A percentile compares a stretch with the other conserved stretches of the same genome.
These are phyloP conservation scores for Sequoiadendron giganteum DNA, from an alignment of 75 land plant genomes.

Conservation along the genomic window DNA sequence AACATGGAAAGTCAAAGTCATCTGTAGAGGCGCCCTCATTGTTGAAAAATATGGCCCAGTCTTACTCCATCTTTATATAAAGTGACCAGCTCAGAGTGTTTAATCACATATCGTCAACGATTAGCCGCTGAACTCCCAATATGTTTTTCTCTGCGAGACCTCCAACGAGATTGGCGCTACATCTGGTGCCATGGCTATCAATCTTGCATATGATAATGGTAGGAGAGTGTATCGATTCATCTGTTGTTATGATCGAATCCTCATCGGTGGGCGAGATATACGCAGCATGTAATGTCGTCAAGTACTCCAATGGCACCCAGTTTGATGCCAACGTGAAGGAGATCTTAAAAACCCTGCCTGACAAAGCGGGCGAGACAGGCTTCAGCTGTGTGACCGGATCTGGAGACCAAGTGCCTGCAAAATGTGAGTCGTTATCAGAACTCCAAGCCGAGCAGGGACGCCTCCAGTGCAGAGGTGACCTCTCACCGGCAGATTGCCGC, in stretches of 20 bases:
- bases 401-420: conserved; percentile 5
- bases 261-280: background rate
- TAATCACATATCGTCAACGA: too few species aligned
- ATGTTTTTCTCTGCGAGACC: background rate
- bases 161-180: background rate
- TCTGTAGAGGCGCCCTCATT: too few species aligned
- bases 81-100: too few species aligned
- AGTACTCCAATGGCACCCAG: background rate
- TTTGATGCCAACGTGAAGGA: background rate
- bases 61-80: too few species aligned
- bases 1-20: too few species aligned
- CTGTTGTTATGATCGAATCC: background rate
- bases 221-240: background rate
- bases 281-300: background rate
- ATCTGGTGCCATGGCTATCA: background rate
- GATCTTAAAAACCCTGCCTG: background rate
- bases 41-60: too few species aligned
- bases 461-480: conserved; percentile 69
- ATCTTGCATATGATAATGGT: background rate
- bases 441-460: conserved; percentile 24
- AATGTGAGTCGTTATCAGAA: too few species aligned
- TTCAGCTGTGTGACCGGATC: conserved; percentile 25
- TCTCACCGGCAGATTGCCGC: conserved; percentile 36
- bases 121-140: background rate
- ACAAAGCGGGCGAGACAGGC: background rate